Evolutionary conservation across 2,329 filamentous ascomycete species (phyloP).

Genomic region (Verticillium alfalfae): DNA sequence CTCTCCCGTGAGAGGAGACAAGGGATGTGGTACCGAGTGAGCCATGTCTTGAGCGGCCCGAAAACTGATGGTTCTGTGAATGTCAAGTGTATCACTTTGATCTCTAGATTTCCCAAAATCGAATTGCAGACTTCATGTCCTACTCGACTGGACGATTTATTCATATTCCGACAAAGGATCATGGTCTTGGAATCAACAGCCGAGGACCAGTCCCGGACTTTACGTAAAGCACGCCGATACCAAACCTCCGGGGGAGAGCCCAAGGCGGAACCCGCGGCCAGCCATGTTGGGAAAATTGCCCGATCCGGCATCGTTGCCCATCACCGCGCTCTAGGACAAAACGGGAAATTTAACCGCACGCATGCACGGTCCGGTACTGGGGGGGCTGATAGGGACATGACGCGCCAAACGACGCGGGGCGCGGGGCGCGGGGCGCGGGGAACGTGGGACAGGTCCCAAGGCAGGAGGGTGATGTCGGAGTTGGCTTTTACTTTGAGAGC

Average conservation of each 20-base stretch:
- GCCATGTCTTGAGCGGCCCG: neutral
- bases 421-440: too few relatives aligned
- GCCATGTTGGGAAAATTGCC: neutral
- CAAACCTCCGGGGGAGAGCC: neutral
- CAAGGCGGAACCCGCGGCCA: neutral
- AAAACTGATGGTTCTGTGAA: neutral
- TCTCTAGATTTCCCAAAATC: too few relatives aligned
- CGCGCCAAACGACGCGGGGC: too few relatives aligned
- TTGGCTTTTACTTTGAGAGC: too few relatives aligned
- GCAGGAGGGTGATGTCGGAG: too few relatives aligned
- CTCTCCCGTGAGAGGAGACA: constrained; percentile 19
- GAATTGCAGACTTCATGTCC: too few relatives aligned
- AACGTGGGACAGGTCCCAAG: too few relatives aligned
- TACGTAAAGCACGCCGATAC: neutral
- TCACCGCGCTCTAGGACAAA: neutral
- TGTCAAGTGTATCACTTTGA: too few relatives aligned
- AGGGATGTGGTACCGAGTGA: constrained; percentile 20
- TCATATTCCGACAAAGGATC: constrained; percentile 25
- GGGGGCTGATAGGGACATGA: too few relatives aligned
- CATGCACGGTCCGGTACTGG: neutral
- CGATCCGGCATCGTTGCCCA: neutral
- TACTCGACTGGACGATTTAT: neutral
- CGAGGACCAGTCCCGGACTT: neutral
- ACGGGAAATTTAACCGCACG: neutral
- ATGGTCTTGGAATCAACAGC: neutral